Base-by-base conservation (phyloP, 2,329 filamentous ascomycete species). In the Diplodia seriata region DNA sequence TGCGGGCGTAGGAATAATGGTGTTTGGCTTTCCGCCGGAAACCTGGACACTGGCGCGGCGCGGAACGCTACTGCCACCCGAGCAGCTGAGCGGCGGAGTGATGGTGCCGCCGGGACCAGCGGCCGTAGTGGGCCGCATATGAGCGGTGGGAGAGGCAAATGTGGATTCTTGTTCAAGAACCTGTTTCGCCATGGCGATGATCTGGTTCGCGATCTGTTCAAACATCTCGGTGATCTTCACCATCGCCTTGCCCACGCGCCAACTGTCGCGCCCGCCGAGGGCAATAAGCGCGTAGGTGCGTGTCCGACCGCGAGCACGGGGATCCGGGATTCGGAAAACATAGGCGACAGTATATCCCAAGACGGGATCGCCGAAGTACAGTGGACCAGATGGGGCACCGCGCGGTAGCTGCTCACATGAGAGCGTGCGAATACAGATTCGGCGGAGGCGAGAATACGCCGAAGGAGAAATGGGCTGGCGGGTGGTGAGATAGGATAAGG, bases 291-390 rank as follows among this genome's bases (percentile, higher is more conserved):
- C 85, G 75, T 88, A 88, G 47, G 82, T 85, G 66, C 86, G 82
- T 68, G 83, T 81, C 68, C 84, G 82, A 43, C 86, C 86, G 67
- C 86, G 84, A 11, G 86, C 85, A 74, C 85, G 83, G 18, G 85
- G 85, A 72, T 88, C 86, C 15, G 84, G 83, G 20, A 88, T 80
- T 54, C 85, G 85, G 75, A 88, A 88, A 50, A 86, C 82, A 73
- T 86, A 87, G 51, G 86, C 85, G 64, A 87, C 85, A 20, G 85
- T 87, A 76, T 87, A 86, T 64, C 86, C 86, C 6, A 84, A 81
- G 23, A 80, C 80, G 0, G 83, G 79, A 70, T 87, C 85, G 33
- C 85, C 85, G 70, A 87, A 88, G 72, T 83, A 86, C 56, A 88
- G 76, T n/a, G 85, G 84, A 0, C 86, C 86, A 7, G 85, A 86